A percentile compares a stretch with the other conserved stretches of the same genome.
phyloP scores from a whole-genome alignment of 208 protist genomes.

The Sergeia podlipaevii region DNA sequence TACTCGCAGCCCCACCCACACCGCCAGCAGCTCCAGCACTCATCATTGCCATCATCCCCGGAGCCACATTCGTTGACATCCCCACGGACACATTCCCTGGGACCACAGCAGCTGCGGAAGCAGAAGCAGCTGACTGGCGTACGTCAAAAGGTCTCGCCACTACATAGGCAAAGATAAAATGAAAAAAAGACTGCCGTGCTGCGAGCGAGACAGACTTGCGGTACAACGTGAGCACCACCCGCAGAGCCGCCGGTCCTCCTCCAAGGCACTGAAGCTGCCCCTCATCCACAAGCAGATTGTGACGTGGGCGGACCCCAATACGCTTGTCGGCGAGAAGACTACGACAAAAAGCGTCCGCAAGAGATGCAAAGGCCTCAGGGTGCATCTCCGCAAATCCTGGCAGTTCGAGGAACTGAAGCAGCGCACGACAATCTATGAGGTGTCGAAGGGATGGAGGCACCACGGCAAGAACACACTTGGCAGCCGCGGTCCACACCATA shows the following conservation, averaged over 20 bases:
- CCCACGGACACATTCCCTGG: no score
- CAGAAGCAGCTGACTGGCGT: background rate
- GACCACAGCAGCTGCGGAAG: background rate
- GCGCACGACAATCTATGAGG: constrained; percentile 52
- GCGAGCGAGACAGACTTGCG: constrained; percentile 52
- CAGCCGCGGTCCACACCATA: constrained; percentile 65
- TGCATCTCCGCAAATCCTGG: constrained; percentile 50
- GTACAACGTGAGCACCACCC: constrained; percentile 52
- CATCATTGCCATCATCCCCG: no score
- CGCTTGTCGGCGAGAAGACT: constrained; percentile 44
- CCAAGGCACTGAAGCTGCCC: constrained; percentile 15
- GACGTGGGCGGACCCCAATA: constrained; percentile 12
- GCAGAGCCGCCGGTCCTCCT: constrained; percentile 27
- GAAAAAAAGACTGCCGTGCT: constrained; percentile 57
- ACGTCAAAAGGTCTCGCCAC: constrained; percentile 1
- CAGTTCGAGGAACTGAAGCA: constrained; percentile 60
- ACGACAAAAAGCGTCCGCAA: constrained; percentile 62
- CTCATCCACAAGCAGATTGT: constrained; percentile 30
- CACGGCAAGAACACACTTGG: constrained; percentile 70
- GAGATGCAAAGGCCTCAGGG: constrained; percentile 40
- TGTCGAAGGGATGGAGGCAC: constrained; percentile 52
- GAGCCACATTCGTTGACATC: no score
- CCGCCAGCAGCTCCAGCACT: no score
- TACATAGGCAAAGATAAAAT: constrained; percentile 68
- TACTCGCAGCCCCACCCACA: no score